phyloP scores from a whole-genome alignment of 169 alveolate species.

The Plasmodium coatneyi region DNA sequence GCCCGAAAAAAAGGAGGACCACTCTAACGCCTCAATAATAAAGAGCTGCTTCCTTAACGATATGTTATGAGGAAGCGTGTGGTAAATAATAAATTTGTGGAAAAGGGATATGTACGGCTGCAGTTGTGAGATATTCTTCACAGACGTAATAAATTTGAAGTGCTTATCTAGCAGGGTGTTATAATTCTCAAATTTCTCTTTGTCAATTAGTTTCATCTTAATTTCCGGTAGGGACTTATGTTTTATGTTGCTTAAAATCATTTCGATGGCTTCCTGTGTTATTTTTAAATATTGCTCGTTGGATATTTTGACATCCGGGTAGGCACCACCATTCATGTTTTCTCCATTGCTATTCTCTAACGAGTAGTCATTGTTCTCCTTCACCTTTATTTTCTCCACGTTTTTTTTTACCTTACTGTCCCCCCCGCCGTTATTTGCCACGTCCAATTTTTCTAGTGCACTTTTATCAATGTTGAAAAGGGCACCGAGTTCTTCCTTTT shows the following conservation, averaged over 20 bases:
- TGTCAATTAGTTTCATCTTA: constrained; percentile 46
- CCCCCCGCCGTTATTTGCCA: background rate
- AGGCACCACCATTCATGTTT: constrained; percentile 6
- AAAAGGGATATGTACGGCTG: constrained; percentile 60
- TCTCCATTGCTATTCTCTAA: constrained; percentile 8
- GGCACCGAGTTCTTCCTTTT: constrained; percentile 36
- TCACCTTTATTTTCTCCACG: constrained; percentile 12
- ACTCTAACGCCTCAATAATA: constrained; percentile 67
- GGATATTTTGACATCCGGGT: constrained; percentile 51
- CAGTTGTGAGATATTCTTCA: constrained; percentile 49
- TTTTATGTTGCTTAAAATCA: constrained; percentile 66
- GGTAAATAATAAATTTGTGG: constrained; percentile 62
- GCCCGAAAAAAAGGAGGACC: constrained; percentile 69
- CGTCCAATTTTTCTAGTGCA: constrained; percentile 24
- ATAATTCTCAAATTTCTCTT: constrained; percentile 58
- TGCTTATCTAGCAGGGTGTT: constrained; percentile 64
- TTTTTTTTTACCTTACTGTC: constrained; percentile 21
- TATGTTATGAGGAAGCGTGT: constrained; percentile 56
- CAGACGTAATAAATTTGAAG: constrained; percentile 66
- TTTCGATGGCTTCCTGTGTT: constrained; percentile 70
- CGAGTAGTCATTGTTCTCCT: constrained; percentile 10
- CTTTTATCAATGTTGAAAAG: constrained; percentile 43
- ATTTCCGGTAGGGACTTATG: constrained; percentile 68
- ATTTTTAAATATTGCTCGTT: constrained; percentile 68
- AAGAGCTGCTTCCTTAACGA: constrained; percentile 62